phyloP scores from a whole-genome alignment of 2,329 filamentous ascomycete genomes.

The Aspergillus clavatus region DNA sequence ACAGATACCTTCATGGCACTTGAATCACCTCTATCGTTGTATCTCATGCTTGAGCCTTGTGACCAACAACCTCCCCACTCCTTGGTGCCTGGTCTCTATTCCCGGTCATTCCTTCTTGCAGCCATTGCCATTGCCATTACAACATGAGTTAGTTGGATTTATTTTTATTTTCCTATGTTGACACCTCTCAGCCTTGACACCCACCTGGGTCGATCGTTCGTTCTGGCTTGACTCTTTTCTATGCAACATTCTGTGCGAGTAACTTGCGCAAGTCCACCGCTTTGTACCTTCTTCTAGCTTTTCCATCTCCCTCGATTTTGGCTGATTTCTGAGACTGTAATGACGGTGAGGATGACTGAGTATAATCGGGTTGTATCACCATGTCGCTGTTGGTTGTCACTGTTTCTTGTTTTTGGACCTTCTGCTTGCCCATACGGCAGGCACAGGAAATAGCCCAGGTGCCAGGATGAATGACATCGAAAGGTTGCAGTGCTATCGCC shows the following conservation, averaged over 20 bases:
- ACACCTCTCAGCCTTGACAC: constrained; percentile 13
- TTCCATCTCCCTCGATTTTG: constrained; percentile 6
- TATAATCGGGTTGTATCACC: constrained; percentile 9
- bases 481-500: background rate
- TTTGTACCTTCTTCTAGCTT: constrained; percentile 4
- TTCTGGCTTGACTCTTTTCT: constrained; percentile 9
- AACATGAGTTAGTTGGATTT: constrained; percentile 12
- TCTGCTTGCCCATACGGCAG: background rate
- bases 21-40: constrained; percentile 6
- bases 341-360: constrained; percentile 14
- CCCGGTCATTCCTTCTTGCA: constrained; percentile 13
- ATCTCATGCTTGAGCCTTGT: constrained; percentile 10
- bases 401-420: too few relatives aligned
- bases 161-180: constrained; percentile 20
- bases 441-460: constrained; percentile 10
- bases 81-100: constrained; percentile 9
- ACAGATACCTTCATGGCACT: background rate
- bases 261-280: constrained; percentile 1
- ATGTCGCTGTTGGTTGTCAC: constrained; percentile 8
- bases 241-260: constrained; percentile 8
- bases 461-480: constrained; percentile 5
- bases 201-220: constrained; percentile 14
- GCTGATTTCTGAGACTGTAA: constrained; percentile 13
- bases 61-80: constrained; percentile 11
- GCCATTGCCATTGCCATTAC: constrained; percentile 11